Base-by-base conservation (phyloP, 2,329 filamentous ascomycete species). In the Dryadomyces sulphureus region DNA sequence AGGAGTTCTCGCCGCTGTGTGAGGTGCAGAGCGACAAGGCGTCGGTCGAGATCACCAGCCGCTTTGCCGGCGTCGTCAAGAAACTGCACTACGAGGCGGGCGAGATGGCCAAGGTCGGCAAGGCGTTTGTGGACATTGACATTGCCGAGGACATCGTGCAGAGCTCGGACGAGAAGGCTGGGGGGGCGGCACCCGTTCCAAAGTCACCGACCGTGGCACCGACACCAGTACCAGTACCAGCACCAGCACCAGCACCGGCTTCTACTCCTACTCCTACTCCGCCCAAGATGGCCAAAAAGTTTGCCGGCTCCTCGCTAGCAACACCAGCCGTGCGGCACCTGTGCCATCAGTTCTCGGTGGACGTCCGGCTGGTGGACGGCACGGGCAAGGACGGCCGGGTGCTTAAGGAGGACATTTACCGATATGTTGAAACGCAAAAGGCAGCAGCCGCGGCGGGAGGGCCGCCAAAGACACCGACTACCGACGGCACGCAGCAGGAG, bases 11-110 rank as follows among this genome's bases (percentile, higher is more conserved):
- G 55, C 92, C 90, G 49, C 74, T 98, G 41, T 98, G 92, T 66
- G 92, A 98, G 67, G 93, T 98, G 39, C 92, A 96, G 62, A 95
- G 89, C 57, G 92, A 98, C 67, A 98, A 98, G 65, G 92, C 92
- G 43, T 77, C 78, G 1, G 77, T 81, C 20, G 75, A 96, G 72
- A 98, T 98, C 55, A 96, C 92, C 35, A 95, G 89, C 57, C 81
- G 92, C 45, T 98, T 94, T 63, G 80, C 89, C 48, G 92, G 92
- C 20, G 83, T 95, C 1, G 90, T 98, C 54, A 95, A 94, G 69
- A 96, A 89, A 66, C 71, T 98, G 39, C 79, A 96, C 65, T 96
- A 94, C 62, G 88, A 95, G 52, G 81, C 88, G 27, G 92, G 94
- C 53, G 92, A 96, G 55, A 94, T 95, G 75, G 90, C 90, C 44